Base-by-base conservation (phyloP, 257 asterid species). In the Scutellaria galericulata region DNA sequence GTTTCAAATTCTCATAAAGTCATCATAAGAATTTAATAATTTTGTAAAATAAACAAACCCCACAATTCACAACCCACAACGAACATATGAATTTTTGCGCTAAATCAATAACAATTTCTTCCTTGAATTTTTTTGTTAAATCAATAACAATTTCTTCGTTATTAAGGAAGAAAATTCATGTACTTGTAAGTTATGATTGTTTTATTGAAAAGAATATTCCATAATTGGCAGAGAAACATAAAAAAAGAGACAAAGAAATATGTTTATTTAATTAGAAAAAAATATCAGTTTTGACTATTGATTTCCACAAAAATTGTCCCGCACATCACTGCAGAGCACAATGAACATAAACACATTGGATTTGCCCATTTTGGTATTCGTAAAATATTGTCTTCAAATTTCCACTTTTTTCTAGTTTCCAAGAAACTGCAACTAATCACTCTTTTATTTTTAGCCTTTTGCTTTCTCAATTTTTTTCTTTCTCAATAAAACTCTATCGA, bases 261-360 rank as follows among this genome's bases (percentile, higher is more conserved):
- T 31, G 37, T 31, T 0, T 5, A 2, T 12, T 35, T n/a, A 37
- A 8, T 3, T 31, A 47, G 1, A 7, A 69, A 7, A 9, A 55
- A 55, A 31, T 55, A 42, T 13, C 53, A 54, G 37, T 4, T 69
- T 55, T 51, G 56, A 69, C 44, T 55, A 11, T 15, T 39, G 41
- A 52, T 53, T 18, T 5, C 46, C 41, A 8, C 50, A 39, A 70
- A 50, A 57, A 7, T 70, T 59, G 59, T 22, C 59, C 73, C 73
- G 24, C 65, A 51, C 4, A 11, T n/a, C 46, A 35, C 42, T 22
- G 64, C 62, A 44, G 39, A 3, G 11, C 75, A 70, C 56, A 70
- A 44, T 14, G 55, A 39, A 58, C 63, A 48, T 48, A 39, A 40
- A 18, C 44, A 8, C 31, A 62, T 61, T 50, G 70, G 63, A 60